Evolutionary conservation across 345 rosid genomes (phyloP), one percentile per base, ranked within the genome.

Genomic region (Hibiscus tridactylites): DNA sequence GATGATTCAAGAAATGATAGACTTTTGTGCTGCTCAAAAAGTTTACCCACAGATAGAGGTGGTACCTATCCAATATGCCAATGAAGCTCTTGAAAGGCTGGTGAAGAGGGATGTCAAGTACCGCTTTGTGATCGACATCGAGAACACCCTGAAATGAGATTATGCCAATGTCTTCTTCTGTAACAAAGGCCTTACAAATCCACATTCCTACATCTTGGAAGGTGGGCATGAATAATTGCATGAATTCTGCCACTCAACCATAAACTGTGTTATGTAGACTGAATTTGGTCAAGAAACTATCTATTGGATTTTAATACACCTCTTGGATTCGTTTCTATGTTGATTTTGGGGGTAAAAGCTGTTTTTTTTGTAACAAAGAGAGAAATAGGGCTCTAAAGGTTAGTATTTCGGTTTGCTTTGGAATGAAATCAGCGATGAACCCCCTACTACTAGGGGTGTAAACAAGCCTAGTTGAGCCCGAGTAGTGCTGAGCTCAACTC

Each of bases 11-110:
- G 97, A 92, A 71, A 95, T 95, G 97, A 2, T 95, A 53, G 82
- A 92, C 49, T 90, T 87, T 46, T 94, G 96, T 72, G 91, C 93
- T 46, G 87, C 79, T 21, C 76, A 87, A 54, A 83, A 88, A 79
- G 75, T 93, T 9, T 90, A 91, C 80, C 97, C 99, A 2, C 75
- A 82, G 58, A 82, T 88, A 11, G 97, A 94, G 65, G 42, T 87
- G 26, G 73, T 94, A 76, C 95, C 96, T 0, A 88, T 94, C 37
- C 80, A 90, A 15, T 76, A 86, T 68, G 82, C 68, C 7, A 95
- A 88, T 46, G 93, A 87, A 81, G 97, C 97, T 73, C 82, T 90
- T 1, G 96, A 90, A 79, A 83, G 97, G 83, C 73, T 94, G n/a
- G 66, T 78, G 70, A 91, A 90, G 80, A 85, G 76, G 68, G 96